These are phyloP conservation scores for Geoglossum cookeanum DNA, from an alignment of 2,329 filamentous ascomycete species.

Conservation along the genomic window DNA sequence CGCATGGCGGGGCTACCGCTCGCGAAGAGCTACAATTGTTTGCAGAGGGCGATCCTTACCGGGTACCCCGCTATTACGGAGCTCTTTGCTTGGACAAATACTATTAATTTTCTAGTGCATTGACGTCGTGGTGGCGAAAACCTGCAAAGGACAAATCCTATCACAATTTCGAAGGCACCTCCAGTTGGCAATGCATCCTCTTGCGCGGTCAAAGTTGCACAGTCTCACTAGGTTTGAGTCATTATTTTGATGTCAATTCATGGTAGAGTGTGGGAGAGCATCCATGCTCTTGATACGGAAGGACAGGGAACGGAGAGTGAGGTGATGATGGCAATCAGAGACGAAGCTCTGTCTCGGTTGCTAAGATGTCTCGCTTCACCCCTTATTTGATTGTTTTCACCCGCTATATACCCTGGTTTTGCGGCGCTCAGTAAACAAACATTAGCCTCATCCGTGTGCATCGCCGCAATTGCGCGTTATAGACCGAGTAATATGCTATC, in stretches of 20 bases:
- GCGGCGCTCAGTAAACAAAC: not conserved
- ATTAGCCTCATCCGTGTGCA: not conserved
- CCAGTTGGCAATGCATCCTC: not conserved
- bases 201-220: not conserved
- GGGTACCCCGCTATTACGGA: not conserved
- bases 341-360: conserved; percentile 1
- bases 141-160: not conserved
- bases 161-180: not conserved
- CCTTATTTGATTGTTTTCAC: not conserved
- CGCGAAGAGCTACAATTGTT: not conserved
- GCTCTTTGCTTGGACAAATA: conserved; percentile 1
- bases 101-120: not conserved
- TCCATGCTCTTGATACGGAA: not conserved
- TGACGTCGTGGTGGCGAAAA: conserved; percentile 1
- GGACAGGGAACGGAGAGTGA: not conserved
- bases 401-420: not conserved
- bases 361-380: not conserved
- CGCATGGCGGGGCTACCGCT: not conserved
- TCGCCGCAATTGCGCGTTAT: not conserved
- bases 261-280: not conserved
- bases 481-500: not conserved
- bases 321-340: conserved; percentile 1
- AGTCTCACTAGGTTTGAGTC: not conserved
- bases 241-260: not conserved
- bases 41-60: conserved; percentile 1